Evolutionary conservation across 2,329 filamentous ascomycete species (phyloP).

Genomic region (Elsinoe perseae): DNA sequence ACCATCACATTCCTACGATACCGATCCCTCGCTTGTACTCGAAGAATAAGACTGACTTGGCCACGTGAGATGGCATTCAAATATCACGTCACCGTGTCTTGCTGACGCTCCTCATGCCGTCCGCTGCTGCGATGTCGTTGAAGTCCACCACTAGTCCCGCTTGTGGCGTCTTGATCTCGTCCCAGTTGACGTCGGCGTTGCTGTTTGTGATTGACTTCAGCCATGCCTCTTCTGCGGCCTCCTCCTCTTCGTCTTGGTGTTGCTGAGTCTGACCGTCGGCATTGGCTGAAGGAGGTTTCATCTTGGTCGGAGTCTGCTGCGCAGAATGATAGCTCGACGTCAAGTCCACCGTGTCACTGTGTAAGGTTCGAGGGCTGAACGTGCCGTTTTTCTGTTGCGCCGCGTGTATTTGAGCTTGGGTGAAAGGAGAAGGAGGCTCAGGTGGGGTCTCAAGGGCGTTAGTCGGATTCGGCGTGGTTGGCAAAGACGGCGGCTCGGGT

Average conservation of each 20-base stretch:
- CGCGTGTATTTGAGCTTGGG: conserved; percentile 12
- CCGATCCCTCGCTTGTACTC: background rate
- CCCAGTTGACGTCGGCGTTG: background rate
- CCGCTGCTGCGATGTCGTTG: background rate
- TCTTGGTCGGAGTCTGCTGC: conserved; percentile 16
- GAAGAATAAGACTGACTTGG: background rate
- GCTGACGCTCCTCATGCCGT: background rate
- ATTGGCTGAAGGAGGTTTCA: background rate
- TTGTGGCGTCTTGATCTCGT: conserved; percentile 9
- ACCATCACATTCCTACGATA: background rate
- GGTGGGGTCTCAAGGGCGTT: background rate
- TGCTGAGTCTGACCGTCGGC: conserved; percentile 16
- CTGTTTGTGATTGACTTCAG: background rate
- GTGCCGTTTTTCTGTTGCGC: conserved; percentile 8
- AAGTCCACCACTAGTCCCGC: conserved; percentile 7
- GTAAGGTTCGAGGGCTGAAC: background rate
- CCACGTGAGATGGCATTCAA: background rate
- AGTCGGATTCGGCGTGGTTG: conserved; percentile 6
- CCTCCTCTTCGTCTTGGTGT: conserved; percentile 22
- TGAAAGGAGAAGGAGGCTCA: conserved; percentile 15
- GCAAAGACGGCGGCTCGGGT: background rate
- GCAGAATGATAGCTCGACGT: conserved; percentile 19
- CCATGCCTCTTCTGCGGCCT: conserved; percentile 20
- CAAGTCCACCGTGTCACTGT: background rate
- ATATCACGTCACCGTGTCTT: background rate